Conservation (phyloP, 2,329 filamentous ascomycete species). For the Ascochyta viciae-villosae region DNA sequence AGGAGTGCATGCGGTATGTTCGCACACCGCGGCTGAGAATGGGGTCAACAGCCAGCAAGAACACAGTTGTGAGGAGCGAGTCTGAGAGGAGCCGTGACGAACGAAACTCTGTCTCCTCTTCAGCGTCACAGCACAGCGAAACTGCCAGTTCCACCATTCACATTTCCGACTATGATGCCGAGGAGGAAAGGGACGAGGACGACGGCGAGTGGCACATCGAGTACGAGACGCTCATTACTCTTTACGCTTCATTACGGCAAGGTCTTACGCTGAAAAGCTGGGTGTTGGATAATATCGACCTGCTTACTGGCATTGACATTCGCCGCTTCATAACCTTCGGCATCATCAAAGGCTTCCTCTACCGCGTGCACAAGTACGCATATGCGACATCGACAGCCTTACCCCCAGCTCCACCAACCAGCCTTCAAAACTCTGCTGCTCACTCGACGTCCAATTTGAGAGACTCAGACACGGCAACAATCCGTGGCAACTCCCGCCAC, state of each 20-base stretch:
- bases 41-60: constrained; percentile 21
- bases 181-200: constrained; percentile 18
- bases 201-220: constrained; percentile 27
- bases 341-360: constrained; percentile 92
- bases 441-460: constrained; percentile 23
- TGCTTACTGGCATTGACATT: constrained; percentile 81
- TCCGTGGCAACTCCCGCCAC: constrained; percentile 22
- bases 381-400: constrained; percentile 56
- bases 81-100: constrained; percentile 29
- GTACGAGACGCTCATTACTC: constrained; percentile 67
- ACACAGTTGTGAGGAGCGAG: constrained; percentile 22
- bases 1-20: constrained; percentile 88
- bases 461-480: constrained; percentile 30
- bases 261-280: constrained; percentile 87
- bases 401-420: constrained; percentile 37
- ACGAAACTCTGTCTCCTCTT: constrained; percentile 32
- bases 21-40: constrained; percentile 49
- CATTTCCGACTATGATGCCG: constrained; percentile 22
- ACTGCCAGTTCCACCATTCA: constrained; percentile 22
- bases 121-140: constrained; percentile 28
- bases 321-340: constrained; percentile 94
- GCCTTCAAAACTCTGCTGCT: constrained; percentile 29
- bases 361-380: constrained; percentile 91
- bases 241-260: constrained; percentile 85
- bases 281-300: constrained; percentile 76